These are phyloP conservation scores for Syzygium jambos DNA, from an alignment of 345 rosid genomes.

Conservation along the genomic window DNA sequence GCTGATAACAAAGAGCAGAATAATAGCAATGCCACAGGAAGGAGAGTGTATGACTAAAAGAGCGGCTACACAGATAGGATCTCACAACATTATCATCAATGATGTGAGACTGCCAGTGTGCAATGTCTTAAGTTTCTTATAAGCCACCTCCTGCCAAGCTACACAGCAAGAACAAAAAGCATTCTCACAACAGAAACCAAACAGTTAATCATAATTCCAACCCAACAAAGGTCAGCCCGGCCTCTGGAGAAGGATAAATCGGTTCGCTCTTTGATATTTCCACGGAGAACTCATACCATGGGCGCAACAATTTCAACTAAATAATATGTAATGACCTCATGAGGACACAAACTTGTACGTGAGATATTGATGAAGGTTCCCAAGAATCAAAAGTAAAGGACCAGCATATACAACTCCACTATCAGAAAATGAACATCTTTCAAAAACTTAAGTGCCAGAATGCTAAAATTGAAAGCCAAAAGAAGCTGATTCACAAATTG, in stretches of 20 bases:
- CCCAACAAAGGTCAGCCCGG: not conserved
- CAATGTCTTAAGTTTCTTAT: too few relatives aligned
- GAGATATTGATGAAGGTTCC: not conserved
- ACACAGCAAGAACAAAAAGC: not conserved
- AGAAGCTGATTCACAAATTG: not conserved
- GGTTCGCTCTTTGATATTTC: not conserved
- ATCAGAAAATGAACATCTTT: not conserved
- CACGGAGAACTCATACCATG: not conserved
- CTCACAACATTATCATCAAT: too few relatives aligned
- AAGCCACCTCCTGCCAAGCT: not conserved
- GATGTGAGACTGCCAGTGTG: too few relatives aligned
- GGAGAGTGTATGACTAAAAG: too few relatives aligned
- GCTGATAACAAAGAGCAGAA: too few relatives aligned
- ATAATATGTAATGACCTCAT: not conserved
- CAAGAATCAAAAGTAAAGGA: not conserved
- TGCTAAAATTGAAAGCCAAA: not conserved
- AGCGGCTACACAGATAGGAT: too few relatives aligned
- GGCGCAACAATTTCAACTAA: not conserved
- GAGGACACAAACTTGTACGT: not conserved
- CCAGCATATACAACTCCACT: not conserved
- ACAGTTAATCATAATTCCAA: not conserved
- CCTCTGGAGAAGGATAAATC: not conserved
- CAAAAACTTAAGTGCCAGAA: not conserved
- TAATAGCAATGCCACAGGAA: too few relatives aligned
- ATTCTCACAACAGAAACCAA: not conserved